Evolutionary conservation across 768 basidiomycete genomes (phyloP).

Genomic region (Macrolepiota fuliginosa): DNA sequence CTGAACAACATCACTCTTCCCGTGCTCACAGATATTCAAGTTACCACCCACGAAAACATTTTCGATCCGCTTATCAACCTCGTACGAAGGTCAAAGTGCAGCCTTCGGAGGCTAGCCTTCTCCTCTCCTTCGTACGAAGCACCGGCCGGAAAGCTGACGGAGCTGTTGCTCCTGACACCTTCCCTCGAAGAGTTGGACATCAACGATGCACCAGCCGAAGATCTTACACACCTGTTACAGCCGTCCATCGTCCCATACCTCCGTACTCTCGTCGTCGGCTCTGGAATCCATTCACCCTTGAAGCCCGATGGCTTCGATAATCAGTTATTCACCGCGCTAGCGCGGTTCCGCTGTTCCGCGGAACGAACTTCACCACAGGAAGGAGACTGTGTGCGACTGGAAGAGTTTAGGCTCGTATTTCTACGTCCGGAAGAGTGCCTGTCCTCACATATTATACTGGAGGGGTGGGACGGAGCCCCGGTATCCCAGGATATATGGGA

Average conservation of each 20-base stretch:
- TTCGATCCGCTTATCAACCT: background rate
- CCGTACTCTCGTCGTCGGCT: background rate
- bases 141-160: background rate
- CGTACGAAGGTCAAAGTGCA: background rate
- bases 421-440: background rate
- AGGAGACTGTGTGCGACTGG: background rate
- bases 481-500: background rate
- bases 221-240: background rate
- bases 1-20: background rate
- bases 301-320: background rate
- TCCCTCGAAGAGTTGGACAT: background rate
- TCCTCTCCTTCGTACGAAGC: background rate
- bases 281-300: background rate
- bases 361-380: background rate
- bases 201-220: background rate
- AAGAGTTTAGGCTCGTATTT: background rate
- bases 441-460: background rate
- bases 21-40: background rate
- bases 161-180: background rate
- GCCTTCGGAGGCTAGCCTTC: background rate
- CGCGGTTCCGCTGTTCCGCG: background rate
- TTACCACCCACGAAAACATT: background rate
- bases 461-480: background rate
- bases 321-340: background rate
- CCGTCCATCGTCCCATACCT: background rate